A percentile compares a stretch with the other conserved stretches of the same genome.
Evolutionary conservation across 1,139 yeast species (phyloP).

Genomic region (Magnusiomyces magnusii): DNA sequence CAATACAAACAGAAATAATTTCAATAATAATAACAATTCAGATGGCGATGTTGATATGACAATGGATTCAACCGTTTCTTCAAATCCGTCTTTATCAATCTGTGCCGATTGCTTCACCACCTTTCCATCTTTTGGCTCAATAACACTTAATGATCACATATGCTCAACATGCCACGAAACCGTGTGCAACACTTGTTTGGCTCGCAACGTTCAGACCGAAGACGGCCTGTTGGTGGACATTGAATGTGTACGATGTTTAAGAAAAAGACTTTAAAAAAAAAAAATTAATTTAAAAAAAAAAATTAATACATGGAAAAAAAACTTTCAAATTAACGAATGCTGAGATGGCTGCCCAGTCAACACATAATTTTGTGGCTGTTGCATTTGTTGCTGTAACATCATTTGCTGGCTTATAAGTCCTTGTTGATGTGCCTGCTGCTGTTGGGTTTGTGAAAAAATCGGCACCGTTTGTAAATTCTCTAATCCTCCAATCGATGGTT

Average conservation of each 20-base stretch:
- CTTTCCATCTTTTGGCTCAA: neutral
- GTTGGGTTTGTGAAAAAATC: slow-evolving; percentile 3
- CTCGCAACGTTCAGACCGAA: neutral
- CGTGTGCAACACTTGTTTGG: neutral
- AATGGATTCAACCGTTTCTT: neutral
- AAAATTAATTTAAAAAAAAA: neutral
- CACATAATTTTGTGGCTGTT: neutral
- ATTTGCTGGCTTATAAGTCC: neutral
- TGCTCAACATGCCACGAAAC: neutral
- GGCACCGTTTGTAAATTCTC: neutral
- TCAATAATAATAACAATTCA: too few species aligned
- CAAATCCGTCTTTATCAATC: too few species aligned
- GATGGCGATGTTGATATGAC: neutral
- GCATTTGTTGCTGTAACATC: neutral
- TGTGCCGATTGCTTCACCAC: too few species aligned
- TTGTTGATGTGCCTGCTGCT: neutral
- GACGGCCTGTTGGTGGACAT: neutral
- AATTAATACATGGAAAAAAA: neutral
- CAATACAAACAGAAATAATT: too few species aligned
- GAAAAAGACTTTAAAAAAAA: neutral
- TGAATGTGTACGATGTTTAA: neutral
- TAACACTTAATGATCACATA: neutral
- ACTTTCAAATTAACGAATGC: neutral
- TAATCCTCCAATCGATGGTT: slow-evolving; percentile 1
- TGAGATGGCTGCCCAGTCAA: neutral